phyloP scores from a whole-genome alignment of 1,284 basidiomycete species.

The Pterula multifida region DNA sequence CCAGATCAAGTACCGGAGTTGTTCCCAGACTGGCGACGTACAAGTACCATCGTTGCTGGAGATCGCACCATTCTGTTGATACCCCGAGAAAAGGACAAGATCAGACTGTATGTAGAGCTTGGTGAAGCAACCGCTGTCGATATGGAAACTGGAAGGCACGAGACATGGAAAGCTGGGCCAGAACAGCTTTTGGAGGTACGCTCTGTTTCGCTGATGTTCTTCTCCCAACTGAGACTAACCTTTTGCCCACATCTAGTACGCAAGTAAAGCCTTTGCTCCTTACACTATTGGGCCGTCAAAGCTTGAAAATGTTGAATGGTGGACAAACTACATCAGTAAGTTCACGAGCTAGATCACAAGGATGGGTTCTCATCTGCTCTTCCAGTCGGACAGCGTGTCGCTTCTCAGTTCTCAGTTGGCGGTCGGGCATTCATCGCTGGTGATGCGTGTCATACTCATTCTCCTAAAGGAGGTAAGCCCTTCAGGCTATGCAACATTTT shows the following conservation, averaged over 20 bases:
- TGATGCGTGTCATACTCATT: conserved; percentile 78
- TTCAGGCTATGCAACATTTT: no score
- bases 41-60: conserved; percentile 47
- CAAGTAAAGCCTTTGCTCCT: neutral
- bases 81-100: conserved; percentile 60
- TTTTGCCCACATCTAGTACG: neutral
- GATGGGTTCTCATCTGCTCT: neutral
- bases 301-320: neutral
- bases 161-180: neutral
- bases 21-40: conserved; percentile 74
- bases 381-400: conserved; percentile 63
- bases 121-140: conserved; percentile 24
- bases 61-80: conserved; percentile 63
- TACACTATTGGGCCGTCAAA: neutral
- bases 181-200: neutral
- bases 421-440: conserved; percentile 75
- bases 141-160: neutral
- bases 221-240: neutral
- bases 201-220: neutral
- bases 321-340: conserved; percentile 2
- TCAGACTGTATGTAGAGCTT: conserved; percentile 70
- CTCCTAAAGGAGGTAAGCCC: conserved; percentile 48
- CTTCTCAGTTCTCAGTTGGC: conserved; percentile 49
- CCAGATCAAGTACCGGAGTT: conserved; percentile 40
- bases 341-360: conserved; percentile 2